Conservation (phyloP, 2,329 filamentous ascomycete genomes). For the Cercospora berteroae region DNA sequence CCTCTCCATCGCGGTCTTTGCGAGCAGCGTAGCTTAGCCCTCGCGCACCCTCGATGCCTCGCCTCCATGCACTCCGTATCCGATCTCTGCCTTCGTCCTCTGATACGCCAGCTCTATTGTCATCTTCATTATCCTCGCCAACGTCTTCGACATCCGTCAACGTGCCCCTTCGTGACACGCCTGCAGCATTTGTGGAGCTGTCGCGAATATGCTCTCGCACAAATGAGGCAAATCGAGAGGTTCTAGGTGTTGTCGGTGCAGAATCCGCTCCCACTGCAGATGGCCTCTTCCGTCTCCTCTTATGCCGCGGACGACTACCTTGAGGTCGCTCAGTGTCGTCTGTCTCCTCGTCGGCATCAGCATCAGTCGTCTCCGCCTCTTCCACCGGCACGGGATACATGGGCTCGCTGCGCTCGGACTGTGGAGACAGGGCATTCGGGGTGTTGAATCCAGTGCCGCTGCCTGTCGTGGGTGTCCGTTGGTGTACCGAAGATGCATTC, state of each 20-base stretch:
- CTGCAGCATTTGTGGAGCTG: slow-evolving; percentile 59
- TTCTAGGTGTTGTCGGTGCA: slow-evolving; percentile 64
- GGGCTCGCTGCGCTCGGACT: slow-evolving; percentile 36
- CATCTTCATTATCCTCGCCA: slow-evolving; percentile 39
- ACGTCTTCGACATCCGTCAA: slow-evolving; percentile 38
- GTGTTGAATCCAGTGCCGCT: slow-evolving; percentile 23
- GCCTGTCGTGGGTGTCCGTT: slow-evolving; percentile 13
- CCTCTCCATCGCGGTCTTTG: slow-evolving; percentile 33
- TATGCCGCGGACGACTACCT: slow-evolving; percentile 59
- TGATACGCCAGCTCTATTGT: slow-evolving; percentile 47
- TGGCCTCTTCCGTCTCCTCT: slow-evolving; percentile 61
- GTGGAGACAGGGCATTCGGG: slow-evolving; percentile 32
- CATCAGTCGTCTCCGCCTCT: slow-evolving; percentile 51
- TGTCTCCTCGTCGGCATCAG: slow-evolving; percentile 45
- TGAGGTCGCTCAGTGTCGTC: slow-evolving; percentile 44
- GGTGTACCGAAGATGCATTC: slow-evolving; percentile 18
- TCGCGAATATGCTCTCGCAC: slow-evolving; percentile 46
- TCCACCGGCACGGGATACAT: slow-evolving; percentile 31
- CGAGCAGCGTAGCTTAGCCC: slow-evolving; percentile 46
- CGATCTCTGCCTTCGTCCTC: slow-evolving; percentile 53
- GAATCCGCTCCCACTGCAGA: slow-evolving; percentile 58
- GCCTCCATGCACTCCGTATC: slow-evolving; percentile 47
- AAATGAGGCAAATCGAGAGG: slow-evolving; percentile 51
- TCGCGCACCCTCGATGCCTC: slow-evolving; percentile 48
- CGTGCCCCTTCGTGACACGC: slow-evolving; percentile 54